Evolutionary conservation across 2,329 filamentous ascomycete species (phyloP), one percentile per base, ranked within the genome.

Genomic region (Pseudocercospora pini-densiflorae): DNA sequence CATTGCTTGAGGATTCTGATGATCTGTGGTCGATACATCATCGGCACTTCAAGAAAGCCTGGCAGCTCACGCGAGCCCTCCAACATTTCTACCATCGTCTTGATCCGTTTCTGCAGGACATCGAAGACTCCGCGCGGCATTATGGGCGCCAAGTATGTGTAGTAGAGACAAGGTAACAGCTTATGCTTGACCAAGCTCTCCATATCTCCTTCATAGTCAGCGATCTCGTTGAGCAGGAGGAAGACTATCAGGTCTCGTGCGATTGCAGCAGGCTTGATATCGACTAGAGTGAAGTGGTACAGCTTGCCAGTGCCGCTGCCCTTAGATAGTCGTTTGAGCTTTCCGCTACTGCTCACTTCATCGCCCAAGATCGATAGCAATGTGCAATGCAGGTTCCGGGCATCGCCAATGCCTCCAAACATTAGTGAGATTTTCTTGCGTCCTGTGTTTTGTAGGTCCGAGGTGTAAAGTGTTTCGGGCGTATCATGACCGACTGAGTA

Each of bases 401-500:
- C 57, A 54, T 66, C 61, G 7, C 67, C 67, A 55, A 68, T 66
- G 21, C 61, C 67, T 8, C 54, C 57, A 27, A 66, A 64, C 19
- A 68, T 29, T 29, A 68, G n/a, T 21, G 66, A 63, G 12, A 66
- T 55, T 14, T 45, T 61, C n/a, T 63, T 29, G 21, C 60, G 24
- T 10, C 27, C 33, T 16, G 54, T 66, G 16, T 24, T 10, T 9
- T 33, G 9, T 1, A 68, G 63, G n/a, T 10, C 33, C 5, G 27
- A 21, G 36, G 65, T 62, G 53, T 61, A 64, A 36, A 70, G 40
- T 4, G 64, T 61, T 31, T 58, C 55, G 5, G 68, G 68, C 2
- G n/a, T 55, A 53, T 69, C 68, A 40, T 68, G 60, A 7, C 65
- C 68, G 23, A 70, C 45, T 6, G 43, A 23, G 47, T 62, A 68